Base-by-base conservation (phyloP, 805 yeast genomes). In the Schwanniomyces yamadae region DNA sequence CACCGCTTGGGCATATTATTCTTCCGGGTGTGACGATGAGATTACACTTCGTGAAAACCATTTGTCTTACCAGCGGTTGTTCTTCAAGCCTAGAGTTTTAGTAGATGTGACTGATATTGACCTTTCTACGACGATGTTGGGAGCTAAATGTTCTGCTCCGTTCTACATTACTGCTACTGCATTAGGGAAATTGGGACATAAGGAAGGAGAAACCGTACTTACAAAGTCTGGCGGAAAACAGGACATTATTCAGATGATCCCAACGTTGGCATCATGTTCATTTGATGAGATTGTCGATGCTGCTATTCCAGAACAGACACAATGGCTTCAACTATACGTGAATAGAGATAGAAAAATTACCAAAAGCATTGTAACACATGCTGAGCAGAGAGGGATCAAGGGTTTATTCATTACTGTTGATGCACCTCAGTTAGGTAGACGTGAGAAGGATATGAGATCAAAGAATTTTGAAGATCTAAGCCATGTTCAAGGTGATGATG, bases 141-240 rank as follows among this genome's bases (percentile, higher is more conserved):
- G 96, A n/a, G 54, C 77, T 13, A 65, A 71, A 34, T 69, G 80
- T 1, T 64, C 75, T 12, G 84, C 80, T 10, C 98, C 98, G 11
- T 88, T 91, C 57, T 91, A 90, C 55, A 78, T 84, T 36, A 75
- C 91, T 25, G 98, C 98, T 2, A 87, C 98, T 5, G 98, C 97
- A 0, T 69, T 89, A 43, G 96, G 95, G 23, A 84, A 82, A 53
- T 72, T 91, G 47, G 98, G 97, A 3, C 93, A 90, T 53, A 88
- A 88, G 2, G 96, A 87, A 26, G 98, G 98, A 39, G 98, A 91
- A 60, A 77, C 78, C 40, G 88, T 83, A 12, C 75, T 91, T 45
- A 88, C 97, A 1, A 70, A 82, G 52, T 88, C 88, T n/a, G 84
- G 95, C 19, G 87, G 79, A 26, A 70, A 73, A 38, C 83, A 84